These are phyloP conservation scores for Colletotrichum sp. DNA, from an alignment of 2,329 filamentous ascomycete species.

Conservation along the genomic window DNA sequence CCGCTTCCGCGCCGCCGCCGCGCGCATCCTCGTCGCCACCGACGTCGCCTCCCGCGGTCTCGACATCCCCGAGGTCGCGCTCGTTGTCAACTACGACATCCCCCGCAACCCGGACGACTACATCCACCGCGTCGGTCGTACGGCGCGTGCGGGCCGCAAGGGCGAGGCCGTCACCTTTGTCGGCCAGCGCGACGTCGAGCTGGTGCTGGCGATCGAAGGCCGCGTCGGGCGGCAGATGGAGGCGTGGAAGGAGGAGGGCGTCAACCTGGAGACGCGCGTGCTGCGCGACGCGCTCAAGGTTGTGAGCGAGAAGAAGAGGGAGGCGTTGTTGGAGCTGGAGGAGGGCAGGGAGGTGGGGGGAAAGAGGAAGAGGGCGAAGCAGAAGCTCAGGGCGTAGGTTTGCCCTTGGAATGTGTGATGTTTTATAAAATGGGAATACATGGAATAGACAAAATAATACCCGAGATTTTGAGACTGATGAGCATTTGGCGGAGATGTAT, in stretches of 20 bases:
- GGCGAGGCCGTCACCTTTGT: constrained; percentile 89
- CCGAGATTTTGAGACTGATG: background rate
- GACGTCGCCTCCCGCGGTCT: constrained; percentile 94
- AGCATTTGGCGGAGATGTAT: too few relatives aligned
- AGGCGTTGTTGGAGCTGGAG: constrained; percentile 89
- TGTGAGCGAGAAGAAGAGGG: constrained; percentile 94
- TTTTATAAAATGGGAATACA: background rate
- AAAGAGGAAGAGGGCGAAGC: constrained; percentile 71
- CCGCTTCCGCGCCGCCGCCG: constrained; percentile 87
- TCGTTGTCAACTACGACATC: constrained; percentile 96
- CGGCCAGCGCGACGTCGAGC: constrained; percentile 88
- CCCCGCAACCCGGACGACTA: constrained; percentile 97
- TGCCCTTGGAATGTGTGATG: background rate
- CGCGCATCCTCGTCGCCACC: constrained; percentile 89
- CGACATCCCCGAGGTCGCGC: constrained; percentile 88
- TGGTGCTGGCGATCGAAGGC: constrained; percentile 88
- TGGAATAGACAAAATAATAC: constrained; percentile 13
- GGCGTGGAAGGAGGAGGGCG: constrained; percentile 86
- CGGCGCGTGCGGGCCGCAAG: constrained; percentile 84
- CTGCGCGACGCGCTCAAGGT: constrained; percentile 84
- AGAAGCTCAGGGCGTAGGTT: constrained; percentile 48
- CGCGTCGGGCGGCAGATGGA: constrained; percentile 82
- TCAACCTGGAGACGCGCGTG: constrained; percentile 92
- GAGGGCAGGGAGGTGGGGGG: constrained; percentile 90
- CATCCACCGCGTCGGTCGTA: constrained; percentile 94